Conservation (phyloP, 176 grass and related monocot species). For the Miscanthus lutarioriparius region DNA sequence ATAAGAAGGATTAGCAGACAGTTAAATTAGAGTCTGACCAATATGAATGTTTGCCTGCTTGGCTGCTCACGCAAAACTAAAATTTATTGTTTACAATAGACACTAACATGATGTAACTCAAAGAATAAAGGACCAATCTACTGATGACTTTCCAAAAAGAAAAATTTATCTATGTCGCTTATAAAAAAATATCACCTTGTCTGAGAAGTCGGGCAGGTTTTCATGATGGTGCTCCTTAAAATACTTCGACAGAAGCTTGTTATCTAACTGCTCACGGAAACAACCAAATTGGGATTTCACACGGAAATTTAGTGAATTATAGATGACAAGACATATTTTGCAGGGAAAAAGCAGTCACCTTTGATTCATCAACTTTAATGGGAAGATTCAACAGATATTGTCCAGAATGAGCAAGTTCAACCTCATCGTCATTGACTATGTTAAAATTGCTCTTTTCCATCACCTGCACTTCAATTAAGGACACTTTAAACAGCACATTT, state of each 20-base stretch:
- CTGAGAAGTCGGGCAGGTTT: slow-evolving; percentile 81
- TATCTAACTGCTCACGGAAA: slow-evolving; percentile 72
- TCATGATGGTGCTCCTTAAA: slow-evolving; percentile 90
- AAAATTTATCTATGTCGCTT: neutral
- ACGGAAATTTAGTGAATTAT: neutral
- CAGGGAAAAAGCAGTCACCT: slow-evolving; percentile 44
- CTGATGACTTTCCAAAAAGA: neutral
- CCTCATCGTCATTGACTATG: slow-evolving; percentile 88
- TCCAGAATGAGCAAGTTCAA: slow-evolving; percentile 86
- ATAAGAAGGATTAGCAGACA: slow-evolving; percentile 18
- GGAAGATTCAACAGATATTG: slow-evolving; percentile 96
- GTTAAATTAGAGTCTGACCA: neutral
- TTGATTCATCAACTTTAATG: slow-evolving; percentile 95
- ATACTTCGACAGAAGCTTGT: slow-evolving; percentile 72
- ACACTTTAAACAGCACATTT: slow-evolving; percentile 32
- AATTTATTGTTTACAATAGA: neutral
- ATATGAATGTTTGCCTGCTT: neutral
- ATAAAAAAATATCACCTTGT: slow-evolving; percentile 61
- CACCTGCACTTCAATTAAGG: slow-evolving; percentile 50
- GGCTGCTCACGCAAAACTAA: neutral
- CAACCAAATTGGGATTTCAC: slow-evolving; percentile 2
- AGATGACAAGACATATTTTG: neutral
- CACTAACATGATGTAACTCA: neutral
- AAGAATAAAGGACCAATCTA: neutral
- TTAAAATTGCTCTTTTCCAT: slow-evolving; percentile 99